phyloP scores from a whole-genome alignment of 495 filamentous ascomycete species.

The Penicillium angulare region DNA sequence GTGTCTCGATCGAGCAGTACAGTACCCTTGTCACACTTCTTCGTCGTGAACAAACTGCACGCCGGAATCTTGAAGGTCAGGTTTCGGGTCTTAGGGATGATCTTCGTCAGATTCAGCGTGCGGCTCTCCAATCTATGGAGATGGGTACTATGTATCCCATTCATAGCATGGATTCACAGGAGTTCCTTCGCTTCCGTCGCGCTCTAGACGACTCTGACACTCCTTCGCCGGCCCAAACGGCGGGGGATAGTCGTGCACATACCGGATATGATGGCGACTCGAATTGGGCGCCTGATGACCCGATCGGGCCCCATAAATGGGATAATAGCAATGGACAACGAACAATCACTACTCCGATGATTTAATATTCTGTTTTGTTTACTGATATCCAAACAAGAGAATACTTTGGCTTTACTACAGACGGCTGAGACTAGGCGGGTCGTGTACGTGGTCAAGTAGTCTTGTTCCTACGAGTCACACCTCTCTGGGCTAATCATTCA shows the following conservation, averaged over 20 bases:
- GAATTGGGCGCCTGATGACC: constrained; percentile 25
- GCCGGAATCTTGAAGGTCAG: constrained; percentile 52
- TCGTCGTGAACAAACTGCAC: constrained; percentile 55
- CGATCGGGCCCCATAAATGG: constrained; percentile 22
- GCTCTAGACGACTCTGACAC: constrained; percentile 21
- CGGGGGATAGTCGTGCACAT: constrained; percentile 13
- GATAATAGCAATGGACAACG: constrained; percentile 9
- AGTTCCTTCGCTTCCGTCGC: constrained; percentile 32
- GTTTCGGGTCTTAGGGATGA: constrained; percentile 52
- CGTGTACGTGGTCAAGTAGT: too few species aligned
- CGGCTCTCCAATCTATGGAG: constrained; percentile 34
- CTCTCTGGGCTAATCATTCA: too few species aligned
- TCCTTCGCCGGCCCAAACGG: constrained; percentile 7
- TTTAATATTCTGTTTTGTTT: constrained; percentile 4
- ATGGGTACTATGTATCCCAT: constrained; percentile 37
- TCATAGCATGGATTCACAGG: constrained; percentile 32
- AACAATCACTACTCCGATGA: constrained; percentile 21
- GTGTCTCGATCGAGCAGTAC: constrained; percentile 57
- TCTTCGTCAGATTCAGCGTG: constrained; percentile 39
- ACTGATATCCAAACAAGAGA: too few species aligned
- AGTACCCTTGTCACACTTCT: constrained; percentile 54
- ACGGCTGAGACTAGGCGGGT: too few species aligned
- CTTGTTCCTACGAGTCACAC: too few species aligned
- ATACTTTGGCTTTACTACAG: too few species aligned
- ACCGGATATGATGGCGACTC: constrained; percentile 15